Conservation (phyloP, 345 rosid genomes). For the Salix udensis region DNA sequence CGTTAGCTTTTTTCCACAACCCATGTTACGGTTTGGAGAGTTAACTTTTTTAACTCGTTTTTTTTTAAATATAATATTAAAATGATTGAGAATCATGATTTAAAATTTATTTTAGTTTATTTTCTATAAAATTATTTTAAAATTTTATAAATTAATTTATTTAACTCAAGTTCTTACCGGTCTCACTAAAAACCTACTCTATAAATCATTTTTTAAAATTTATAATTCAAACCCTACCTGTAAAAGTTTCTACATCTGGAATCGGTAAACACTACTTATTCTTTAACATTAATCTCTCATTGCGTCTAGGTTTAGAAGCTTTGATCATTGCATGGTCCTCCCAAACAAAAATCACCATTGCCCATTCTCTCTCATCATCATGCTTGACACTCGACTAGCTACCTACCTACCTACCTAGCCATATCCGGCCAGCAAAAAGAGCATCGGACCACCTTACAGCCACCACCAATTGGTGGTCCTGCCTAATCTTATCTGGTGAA, state of each 20-base stretch:
- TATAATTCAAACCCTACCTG: too few relatives aligned
- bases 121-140: too few relatives aligned
- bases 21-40: fast-evolving
- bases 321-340: neutral
- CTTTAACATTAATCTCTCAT: neutral
- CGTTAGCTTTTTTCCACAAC: fast-evolving
- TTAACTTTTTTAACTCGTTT: too few relatives aligned
- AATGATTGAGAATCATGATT: too few relatives aligned
- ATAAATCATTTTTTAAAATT: too few relatives aligned
- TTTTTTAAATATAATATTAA: too few relatives aligned
- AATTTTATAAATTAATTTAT: too few relatives aligned
- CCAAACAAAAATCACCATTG: neutral
- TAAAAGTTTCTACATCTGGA: too few relatives aligned
- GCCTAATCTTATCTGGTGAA: neutral
- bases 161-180: too few relatives aligned
- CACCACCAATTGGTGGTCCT: neutral
- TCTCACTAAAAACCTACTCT: too few relatives aligned
- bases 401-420: neutral
- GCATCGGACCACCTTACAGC: neutral
- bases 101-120: too few relatives aligned
- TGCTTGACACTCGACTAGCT: neutral
- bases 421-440: neutral
- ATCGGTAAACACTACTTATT: neutral
- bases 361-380: neutral
- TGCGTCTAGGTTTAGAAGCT: neutral